Evolutionary conservation across 1,284 basidiomycete species (phyloP).

Genomic region (Cutaneotrichosporon dermatis): DNA sequence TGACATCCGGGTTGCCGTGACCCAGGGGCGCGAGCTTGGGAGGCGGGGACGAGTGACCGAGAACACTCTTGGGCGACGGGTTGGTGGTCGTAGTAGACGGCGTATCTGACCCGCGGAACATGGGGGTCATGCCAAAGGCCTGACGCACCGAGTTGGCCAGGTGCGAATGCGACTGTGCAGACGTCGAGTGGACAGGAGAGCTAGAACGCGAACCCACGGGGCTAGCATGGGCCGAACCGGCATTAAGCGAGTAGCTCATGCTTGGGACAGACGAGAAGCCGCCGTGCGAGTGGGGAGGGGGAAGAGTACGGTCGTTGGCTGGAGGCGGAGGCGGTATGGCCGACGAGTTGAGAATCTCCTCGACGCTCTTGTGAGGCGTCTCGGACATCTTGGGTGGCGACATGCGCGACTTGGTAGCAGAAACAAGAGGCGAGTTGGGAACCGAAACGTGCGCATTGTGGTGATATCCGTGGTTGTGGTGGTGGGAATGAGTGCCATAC

Average conservation of each 20-base stretch:
- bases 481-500: constrained; percentile 23
- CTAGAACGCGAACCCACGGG: constrained; percentile 41
- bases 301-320: constrained; percentile 38
- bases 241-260: constrained; percentile 35
- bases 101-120: constrained; percentile 49
- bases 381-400: constrained; percentile 36
- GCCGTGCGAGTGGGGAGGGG: constrained; percentile 35
- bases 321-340: constrained; percentile 43
- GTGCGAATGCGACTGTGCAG: constrained; percentile 17
- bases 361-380: constrained; percentile 37
- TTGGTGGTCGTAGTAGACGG: constrained; percentile 17
- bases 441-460: constrained; percentile 27
- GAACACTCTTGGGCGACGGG: constrained; percentile 26
- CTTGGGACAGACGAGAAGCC: constrained; percentile 29
- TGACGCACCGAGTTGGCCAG: constrained; percentile 61
- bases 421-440: constrained; percentile 41
- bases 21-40: constrained; percentile 36
- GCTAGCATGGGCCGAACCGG: constrained; percentile 42
- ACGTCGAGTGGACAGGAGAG: constrained; percentile 33
- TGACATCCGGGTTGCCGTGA: constrained; percentile 17
- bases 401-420: constrained; percentile 32
- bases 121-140: constrained; percentile 86
- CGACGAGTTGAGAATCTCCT: constrained; percentile 49
- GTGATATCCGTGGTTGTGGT: constrained; percentile 9
- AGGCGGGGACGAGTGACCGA: constrained; percentile 25